Conservation (phyloP, 305 asterid species). For the Solanum hybrid region DNA sequence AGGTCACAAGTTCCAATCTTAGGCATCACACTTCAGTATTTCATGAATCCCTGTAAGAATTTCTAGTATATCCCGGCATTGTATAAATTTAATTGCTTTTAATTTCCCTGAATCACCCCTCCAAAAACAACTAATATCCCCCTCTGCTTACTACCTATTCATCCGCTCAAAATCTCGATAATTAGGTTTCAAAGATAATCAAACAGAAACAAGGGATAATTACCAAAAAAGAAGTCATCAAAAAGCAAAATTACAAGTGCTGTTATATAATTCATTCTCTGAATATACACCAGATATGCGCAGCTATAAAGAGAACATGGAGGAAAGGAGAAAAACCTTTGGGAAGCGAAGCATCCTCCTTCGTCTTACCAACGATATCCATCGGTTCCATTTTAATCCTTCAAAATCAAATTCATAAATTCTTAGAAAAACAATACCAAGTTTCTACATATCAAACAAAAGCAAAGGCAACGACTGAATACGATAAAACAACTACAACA, state of each 20-base stretch:
- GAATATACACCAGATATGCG: background rate
- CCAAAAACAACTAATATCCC: background rate
- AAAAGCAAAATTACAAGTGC: background rate
- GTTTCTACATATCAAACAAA: background rate
- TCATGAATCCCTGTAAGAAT: background rate
- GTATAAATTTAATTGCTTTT: background rate
- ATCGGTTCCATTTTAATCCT: conserved; percentile 69
- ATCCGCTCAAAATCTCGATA: background rate
- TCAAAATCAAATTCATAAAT: conserved; percentile 5
- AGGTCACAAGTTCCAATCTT: background rate
- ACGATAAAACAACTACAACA: background rate
- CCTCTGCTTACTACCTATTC: background rate
- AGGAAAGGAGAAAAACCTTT: conserved; percentile 35
- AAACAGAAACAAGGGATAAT: background rate
- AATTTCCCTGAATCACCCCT: background rate
- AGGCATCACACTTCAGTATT: background rate
- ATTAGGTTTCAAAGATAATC: background rate
- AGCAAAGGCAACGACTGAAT: conserved; percentile 1
- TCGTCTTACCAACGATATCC: conserved; percentile 85
- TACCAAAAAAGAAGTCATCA: background rate
- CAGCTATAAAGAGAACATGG: background rate
- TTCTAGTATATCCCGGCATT: background rate
- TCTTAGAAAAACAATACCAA: background rate
- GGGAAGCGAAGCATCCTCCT: conserved; percentile 97
- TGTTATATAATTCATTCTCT: background rate